Evolutionary conservation across 1,139 yeast species (phyloP).

Genomic region (Blastobotrys apis): DNA sequence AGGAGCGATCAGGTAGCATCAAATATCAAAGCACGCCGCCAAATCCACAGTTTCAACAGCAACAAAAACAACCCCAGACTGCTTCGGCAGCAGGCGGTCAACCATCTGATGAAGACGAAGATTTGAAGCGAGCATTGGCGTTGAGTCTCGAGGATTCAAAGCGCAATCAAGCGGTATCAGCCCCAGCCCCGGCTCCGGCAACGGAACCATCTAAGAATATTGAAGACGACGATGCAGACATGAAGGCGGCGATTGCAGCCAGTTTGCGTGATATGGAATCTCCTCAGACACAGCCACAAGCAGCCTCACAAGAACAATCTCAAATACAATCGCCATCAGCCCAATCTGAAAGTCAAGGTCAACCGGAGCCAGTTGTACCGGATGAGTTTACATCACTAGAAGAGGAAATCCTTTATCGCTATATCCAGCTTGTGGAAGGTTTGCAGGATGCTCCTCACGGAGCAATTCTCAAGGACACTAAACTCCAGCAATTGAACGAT

Average conservation of each 20-base stretch:
- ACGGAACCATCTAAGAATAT: constrained; percentile 24
- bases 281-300: not conserved
- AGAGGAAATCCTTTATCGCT: constrained; percentile 63
- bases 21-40: not conserved
- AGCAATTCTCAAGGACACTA: constrained; percentile 57
- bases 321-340: constrained; percentile 15
- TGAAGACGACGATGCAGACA: constrained; percentile 80
- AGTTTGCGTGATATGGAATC: constrained; percentile 61
- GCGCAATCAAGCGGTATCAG: constrained; percentile 16
- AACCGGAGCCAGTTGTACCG: constrained; percentile 22
- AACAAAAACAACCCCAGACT: not conserved
- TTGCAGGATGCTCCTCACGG: constrained; percentile 49
- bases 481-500: constrained; percentile 60
- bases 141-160: constrained; percentile 62
- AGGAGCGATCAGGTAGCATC: not conserved
- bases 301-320: constrained; percentile 14
- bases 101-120: constrained; percentile 62
- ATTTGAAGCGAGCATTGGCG: constrained; percentile 71
- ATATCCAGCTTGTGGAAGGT: constrained; percentile 60
- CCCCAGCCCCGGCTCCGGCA: constrained; percentile 17
- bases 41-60: not conserved
- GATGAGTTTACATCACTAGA: constrained; percentile 53
- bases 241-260: constrained; percentile 95
- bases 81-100: not conserved
- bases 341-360: not conserved